Percentiles rank a stretch among this genome's conserved stretches.
phyloP scores from a whole-genome alignment of 345 rosid genomes.

The Nephelium lappaceum region DNA sequence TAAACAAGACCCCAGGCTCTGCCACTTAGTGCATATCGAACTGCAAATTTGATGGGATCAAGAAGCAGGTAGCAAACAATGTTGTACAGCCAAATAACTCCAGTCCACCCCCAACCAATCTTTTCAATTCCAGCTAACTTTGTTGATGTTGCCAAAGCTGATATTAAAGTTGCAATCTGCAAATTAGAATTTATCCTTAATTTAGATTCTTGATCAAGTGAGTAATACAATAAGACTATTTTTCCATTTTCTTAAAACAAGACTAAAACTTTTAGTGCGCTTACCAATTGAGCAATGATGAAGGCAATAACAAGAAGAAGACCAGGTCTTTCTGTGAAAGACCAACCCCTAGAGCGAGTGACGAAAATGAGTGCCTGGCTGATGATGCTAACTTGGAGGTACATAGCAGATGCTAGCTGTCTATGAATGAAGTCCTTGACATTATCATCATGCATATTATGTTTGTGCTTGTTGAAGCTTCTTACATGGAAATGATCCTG shows the following conservation, averaged over 20 bases:
- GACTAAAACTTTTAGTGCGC: background rate
- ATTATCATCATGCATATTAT: slow-evolving; percentile 23
- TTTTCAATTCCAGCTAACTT: slow-evolving; percentile 59
- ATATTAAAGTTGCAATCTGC: slow-evolving; percentile 69
- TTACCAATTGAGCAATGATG: slow-evolving; percentile 64
- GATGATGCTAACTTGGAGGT: slow-evolving; percentile 79
- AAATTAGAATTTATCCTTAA: background rate
- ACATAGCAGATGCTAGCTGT: slow-evolving; percentile 57
- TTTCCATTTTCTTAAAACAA: background rate
- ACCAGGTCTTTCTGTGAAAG: slow-evolving; percentile 60
- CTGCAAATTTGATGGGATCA: slow-evolving; percentile 85
- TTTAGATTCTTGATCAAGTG: background rate
- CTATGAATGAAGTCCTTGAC: slow-evolving; percentile 25
- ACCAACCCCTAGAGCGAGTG: slow-evolving; percentile 71
- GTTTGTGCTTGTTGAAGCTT: slow-evolving; percentile 28
- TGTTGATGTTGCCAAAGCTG: slow-evolving; percentile 67
- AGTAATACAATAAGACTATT: background rate
- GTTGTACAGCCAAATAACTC: slow-evolving; percentile 79
- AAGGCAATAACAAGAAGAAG: slow-evolving; percentile 75
- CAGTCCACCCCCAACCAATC: slow-evolving; percentile 83
- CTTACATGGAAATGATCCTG: slow-evolving; percentile 52
- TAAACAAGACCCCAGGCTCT: slow-evolving; percentile 70
- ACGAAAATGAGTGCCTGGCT: slow-evolving; percentile 91
- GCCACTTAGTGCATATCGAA: slow-evolving; percentile 76
- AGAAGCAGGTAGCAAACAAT: slow-evolving; percentile 61